Conservation (phyloP, 2,329 filamentous ascomycete species). For the Aspergillus niger region DNA sequence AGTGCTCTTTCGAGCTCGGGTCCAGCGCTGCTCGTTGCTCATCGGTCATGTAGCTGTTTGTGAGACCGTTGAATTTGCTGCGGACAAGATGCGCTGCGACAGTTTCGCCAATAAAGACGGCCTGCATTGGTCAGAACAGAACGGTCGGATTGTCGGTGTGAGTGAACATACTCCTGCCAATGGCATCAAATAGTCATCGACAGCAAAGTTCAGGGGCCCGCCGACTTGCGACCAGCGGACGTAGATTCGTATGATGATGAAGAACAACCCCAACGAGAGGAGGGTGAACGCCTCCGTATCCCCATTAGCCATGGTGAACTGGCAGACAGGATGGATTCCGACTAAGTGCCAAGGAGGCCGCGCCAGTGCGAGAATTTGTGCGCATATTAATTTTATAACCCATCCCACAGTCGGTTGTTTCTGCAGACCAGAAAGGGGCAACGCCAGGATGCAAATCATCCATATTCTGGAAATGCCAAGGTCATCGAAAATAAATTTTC, state of each 20-base stretch:
- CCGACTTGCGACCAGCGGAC: slow-evolving; percentile 51
- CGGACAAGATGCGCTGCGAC: slow-evolving; percentile 52
- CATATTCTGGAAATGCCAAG: too few relatives aligned
- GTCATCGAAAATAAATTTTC: too few relatives aligned
- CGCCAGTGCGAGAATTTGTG: too few relatives aligned
- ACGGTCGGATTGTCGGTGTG: neutral
- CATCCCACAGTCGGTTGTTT: too few relatives aligned
- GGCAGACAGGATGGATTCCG: too few relatives aligned
- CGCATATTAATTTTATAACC: too few relatives aligned
- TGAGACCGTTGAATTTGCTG: slow-evolving; percentile 51
- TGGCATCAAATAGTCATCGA: slow-evolving; percentile 60
- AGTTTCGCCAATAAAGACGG: slow-evolving; percentile 53
- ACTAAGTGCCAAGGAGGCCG: too few relatives aligned
- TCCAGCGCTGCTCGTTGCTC: slow-evolving; percentile 50
- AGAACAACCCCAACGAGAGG: slow-evolving; percentile 49
- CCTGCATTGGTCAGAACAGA: slow-evolving; percentile 28
- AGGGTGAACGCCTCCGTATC: slow-evolving; percentile 49
- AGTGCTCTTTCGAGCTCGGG: slow-evolving; percentile 48
- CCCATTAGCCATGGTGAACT: neutral
- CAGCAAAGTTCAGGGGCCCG: slow-evolving; percentile 45
- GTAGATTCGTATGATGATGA: slow-evolving; percentile 54
- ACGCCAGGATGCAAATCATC: too few relatives aligned
- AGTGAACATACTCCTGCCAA: slow-evolving; percentile 48
- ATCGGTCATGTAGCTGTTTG: slow-evolving; percentile 59
- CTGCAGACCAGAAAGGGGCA: too few relatives aligned